These are phyloP conservation scores for Sporothrix luriei DNA, from an alignment of 2,329 filamentous ascomycete genomes.

Conservation along the genomic window DNA sequence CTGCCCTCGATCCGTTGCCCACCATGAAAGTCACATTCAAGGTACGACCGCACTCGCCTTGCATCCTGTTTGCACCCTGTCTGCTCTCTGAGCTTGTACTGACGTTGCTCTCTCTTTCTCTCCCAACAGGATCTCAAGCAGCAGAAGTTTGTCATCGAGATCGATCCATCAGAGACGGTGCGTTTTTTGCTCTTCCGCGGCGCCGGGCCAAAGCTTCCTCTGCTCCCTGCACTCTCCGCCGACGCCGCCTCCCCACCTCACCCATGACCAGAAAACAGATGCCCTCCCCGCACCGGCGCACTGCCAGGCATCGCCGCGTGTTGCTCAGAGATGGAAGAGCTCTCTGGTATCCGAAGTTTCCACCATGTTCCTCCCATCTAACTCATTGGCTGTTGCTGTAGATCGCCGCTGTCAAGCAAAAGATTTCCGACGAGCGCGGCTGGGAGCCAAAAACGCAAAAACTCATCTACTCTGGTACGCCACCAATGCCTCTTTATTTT, in stretches of 20 bases:
- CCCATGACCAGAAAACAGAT: slow-evolving; percentile 1
- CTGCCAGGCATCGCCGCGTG: neutral
- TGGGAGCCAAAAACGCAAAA: slow-evolving; percentile 91
- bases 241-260: neutral
- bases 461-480: slow-evolving; percentile 93
- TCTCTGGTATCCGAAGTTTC: neutral
- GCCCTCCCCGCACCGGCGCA: neutral
- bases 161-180: slow-evolving; percentile 90
- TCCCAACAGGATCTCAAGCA: slow-evolving; percentile 85
- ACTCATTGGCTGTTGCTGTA: slow-evolving; percentile 45
- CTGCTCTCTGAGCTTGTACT: slow-evolving; percentile 18
- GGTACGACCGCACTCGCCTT: slow-evolving; percentile 47
- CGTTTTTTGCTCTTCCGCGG: slow-evolving; percentile 41
- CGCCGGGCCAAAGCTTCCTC: neutral
- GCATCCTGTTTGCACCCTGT: neutral
- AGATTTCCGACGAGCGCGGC: slow-evolving; percentile 88
- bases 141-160: slow-evolving; percentile 95
- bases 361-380: neutral
- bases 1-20: slow-evolving; percentile 41
- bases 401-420: slow-evolving; percentile 90
- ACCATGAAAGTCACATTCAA: slow-evolving; percentile 71
- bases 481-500: neutral
- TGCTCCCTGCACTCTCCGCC: slow-evolving; percentile 34
- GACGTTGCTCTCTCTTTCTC: slow-evolving; percentile 29
- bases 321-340: neutral